A percentile compares a stretch with the other conserved stretches of the same genome.
Evolutionary conservation across 2,329 filamentous ascomycete species (phyloP).

Genomic region (Botrytis medusae): DNA sequence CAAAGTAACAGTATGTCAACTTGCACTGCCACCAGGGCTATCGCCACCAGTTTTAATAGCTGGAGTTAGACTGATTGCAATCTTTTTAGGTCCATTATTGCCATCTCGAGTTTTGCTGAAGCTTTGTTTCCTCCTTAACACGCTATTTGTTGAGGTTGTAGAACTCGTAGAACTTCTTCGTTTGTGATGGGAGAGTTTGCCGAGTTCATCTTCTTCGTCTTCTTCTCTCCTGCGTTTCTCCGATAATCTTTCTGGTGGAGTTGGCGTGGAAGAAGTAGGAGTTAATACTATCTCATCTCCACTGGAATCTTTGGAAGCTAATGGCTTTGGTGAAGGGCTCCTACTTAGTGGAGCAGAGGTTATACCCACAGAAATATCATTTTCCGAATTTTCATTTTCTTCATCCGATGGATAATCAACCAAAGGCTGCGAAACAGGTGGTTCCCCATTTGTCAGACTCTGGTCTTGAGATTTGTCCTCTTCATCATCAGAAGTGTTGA

Average conservation of each 20-base stretch:
- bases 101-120: constrained; percentile 45
- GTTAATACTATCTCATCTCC: constrained; percentile 29
- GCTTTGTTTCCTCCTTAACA: constrained; percentile 48
- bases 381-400: constrained; percentile 67
- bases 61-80: constrained; percentile 57
- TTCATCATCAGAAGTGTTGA: constrained; percentile 84
- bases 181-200: constrained; percentile 69
- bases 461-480: constrained; percentile 51
- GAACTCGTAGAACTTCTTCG: constrained; percentile 55
- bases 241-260: constrained; percentile 73
- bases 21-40: constrained; percentile 24
- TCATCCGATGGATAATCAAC: constrained; percentile 95
- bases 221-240: constrained; percentile 92
- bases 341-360: constrained; percentile 23
- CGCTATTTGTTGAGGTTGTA: constrained; percentile 33
- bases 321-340: constrained; percentile 30
- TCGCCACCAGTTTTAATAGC: constrained; percentile 40
- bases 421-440: constrained; percentile 66
- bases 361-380: constrained; percentile 42
- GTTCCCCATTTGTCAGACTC: constrained; percentile 59
- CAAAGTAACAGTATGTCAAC: constrained; percentile 5
- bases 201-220: constrained; percentile 89
- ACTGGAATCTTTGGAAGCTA: constrained; percentile 27
- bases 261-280: constrained; percentile 39
- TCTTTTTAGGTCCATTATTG: constrained; percentile 47